A percentile compares a stretch with the other conserved stretches of the same genome.
Conservation (phyloP, 2,329 filamentous ascomycete species). For the Aureobasidium sp. region DNA sequence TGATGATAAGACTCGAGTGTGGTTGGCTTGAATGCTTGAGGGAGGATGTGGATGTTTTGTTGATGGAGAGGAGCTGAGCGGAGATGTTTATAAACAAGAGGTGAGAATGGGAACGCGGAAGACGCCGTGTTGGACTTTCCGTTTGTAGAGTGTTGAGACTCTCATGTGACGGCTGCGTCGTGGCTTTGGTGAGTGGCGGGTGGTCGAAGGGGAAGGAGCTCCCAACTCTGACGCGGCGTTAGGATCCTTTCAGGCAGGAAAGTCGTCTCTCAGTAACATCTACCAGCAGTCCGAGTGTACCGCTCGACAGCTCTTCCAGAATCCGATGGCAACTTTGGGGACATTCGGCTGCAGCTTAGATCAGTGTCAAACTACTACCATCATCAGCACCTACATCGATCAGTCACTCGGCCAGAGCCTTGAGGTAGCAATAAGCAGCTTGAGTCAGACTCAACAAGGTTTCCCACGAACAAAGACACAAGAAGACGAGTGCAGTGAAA, state of each 20-base stretch:
- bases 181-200: background rate
- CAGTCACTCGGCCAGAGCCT: no score
- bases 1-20: background rate
- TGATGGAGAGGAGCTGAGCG: background rate
- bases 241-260: background rate
- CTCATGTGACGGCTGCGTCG: background rate
- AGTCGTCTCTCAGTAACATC: no score
- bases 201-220: background rate
- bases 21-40: background rate
- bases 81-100: background rate
- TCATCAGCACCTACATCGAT: background rate
- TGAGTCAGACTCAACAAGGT: background rate
- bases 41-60: background rate
- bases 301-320: no score
- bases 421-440: background rate
- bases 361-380: background rate
- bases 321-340: background rate
- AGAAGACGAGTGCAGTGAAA: background rate
- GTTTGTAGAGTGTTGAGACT: background rate
- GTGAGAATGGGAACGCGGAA: background rate
- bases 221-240: background rate
- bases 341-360: background rate
- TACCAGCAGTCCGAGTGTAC: no score
- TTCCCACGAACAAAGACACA: background rate
- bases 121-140: constrained; percentile 7